phyloP scores from a whole-genome alignment of 2,329 filamentous ascomycete genomes.

The Talaromyces pinophilus region DNA sequence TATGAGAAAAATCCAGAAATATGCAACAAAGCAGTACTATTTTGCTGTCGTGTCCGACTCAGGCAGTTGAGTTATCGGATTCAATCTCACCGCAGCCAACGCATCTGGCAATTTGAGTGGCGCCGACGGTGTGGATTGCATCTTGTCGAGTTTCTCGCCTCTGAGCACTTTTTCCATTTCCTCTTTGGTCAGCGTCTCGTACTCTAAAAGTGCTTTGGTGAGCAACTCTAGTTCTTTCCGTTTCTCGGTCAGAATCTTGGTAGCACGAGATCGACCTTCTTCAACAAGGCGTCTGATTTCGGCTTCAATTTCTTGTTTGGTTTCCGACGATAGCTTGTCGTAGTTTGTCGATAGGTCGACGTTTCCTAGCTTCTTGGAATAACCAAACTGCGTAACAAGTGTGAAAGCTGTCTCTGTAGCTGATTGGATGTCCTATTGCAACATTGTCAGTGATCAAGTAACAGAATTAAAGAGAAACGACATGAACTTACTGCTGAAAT shows the following conservation, averaged over 20 bases:
- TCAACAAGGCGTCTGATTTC: conserved; percentile 85
- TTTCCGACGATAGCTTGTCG: conserved; percentile 77
- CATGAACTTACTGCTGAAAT: conserved; percentile 67
- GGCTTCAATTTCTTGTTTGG: conserved; percentile 79
- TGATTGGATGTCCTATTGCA: conserved; percentile 71
- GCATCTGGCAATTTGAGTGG: conserved; percentile 69
- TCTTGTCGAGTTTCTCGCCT: conserved; percentile 76
- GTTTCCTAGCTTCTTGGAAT: conserved; percentile 84
- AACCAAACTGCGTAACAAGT: conserved; percentile 87
- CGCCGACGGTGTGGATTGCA: conserved; percentile 53
- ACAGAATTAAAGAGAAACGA: not conserved
- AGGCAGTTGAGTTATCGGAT: conserved; percentile 27
- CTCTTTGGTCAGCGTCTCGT: conserved; percentile 84
- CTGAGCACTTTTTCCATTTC: conserved; percentile 89
- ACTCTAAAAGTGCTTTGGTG: conserved; percentile 86
- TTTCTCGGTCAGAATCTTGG: conserved; percentile 68
- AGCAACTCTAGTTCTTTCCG: conserved; percentile 84
- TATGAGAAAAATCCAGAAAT: conserved; percentile 6
- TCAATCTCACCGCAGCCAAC: conserved; percentile 36
- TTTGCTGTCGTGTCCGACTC: conserved; percentile 12
- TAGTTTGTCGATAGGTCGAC: conserved; percentile 85
- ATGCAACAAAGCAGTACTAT: conserved; percentile 9
- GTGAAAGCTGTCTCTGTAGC: conserved; percentile 81
- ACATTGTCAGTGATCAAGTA: not conserved
- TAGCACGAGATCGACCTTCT: conserved; percentile 75